These are phyloP conservation scores for Epichloe sylvatica DNA, from an alignment of 2,329 filamentous ascomycete genomes.

Conservation along the genomic window DNA sequence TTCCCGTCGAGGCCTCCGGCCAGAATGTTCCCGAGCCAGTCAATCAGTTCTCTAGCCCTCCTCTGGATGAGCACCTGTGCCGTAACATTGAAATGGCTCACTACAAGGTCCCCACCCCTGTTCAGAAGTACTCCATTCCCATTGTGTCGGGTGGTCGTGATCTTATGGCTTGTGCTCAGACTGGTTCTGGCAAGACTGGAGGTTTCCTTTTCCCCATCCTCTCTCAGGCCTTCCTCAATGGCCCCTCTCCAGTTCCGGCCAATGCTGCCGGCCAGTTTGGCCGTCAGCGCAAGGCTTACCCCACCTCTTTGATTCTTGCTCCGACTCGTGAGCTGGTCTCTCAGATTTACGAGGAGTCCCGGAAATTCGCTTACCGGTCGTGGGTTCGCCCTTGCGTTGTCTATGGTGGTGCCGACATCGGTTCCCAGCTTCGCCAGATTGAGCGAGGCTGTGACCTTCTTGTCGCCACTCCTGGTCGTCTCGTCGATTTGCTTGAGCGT, in stretches of 20 bases:
- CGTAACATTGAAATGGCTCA: constrained; percentile 85
- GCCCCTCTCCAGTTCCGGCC: constrained; percentile 57
- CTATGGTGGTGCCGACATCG: constrained; percentile 97
- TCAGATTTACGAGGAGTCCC: constrained; percentile 93
- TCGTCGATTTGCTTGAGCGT: constrained; percentile 96
- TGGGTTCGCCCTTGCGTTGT: constrained; percentile 98
- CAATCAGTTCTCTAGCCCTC: constrained; percentile 80
- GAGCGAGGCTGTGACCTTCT: constrained; percentile 94
- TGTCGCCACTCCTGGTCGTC: constrained; percentile 90
- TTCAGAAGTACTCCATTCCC: constrained; percentile 98
- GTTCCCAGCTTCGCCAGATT: constrained; percentile 93
- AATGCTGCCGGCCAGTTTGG: constrained; percentile 59
- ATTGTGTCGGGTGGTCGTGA: constrained; percentile 97
- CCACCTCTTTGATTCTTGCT: constrained; percentile 87
- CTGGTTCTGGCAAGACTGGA: constrained; percentile 98
- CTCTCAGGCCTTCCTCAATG: constrained; percentile 88
- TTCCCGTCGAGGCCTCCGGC: constrained; percentile 93
- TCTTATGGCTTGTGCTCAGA: constrained; percentile 98
- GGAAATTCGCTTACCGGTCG: constrained; percentile 97
- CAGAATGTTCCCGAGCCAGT: constrained; percentile 87
- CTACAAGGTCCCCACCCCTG: constrained; percentile 91
- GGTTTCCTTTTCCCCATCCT: constrained; percentile 98
- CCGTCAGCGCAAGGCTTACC: constrained; percentile 94
- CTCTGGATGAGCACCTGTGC: constrained; percentile 85
- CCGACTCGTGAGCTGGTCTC: constrained; percentile 97